phyloP scores from a whole-genome alignment of 169 alveolate genomes.

The Eimeria nieschulzi region DNA sequence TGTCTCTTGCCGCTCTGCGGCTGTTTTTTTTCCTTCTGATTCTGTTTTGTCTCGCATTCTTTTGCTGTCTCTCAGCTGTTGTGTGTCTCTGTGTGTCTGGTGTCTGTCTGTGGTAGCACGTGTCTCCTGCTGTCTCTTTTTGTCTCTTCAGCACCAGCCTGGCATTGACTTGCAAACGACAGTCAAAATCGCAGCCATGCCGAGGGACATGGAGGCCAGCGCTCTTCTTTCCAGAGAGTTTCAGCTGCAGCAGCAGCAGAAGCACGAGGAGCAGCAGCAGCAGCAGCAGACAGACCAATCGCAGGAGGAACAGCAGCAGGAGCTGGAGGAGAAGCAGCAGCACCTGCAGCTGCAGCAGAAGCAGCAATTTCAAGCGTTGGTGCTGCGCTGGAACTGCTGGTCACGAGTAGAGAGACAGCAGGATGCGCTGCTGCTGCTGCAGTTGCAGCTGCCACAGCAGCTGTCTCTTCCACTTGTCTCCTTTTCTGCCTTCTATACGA shows the following conservation, averaged over 20 bases:
- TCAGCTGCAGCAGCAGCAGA: constrained; percentile 43
- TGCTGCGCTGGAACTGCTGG: constrained; percentile 51
- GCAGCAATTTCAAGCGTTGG: constrained; percentile 3
- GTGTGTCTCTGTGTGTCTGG: neutral
- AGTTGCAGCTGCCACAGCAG: constrained; percentile 43
- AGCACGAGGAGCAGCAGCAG: constrained; percentile 33
- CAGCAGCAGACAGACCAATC: neutral
- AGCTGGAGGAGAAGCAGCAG: constrained; percentile 1
- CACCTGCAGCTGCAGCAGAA: constrained; percentile 7
- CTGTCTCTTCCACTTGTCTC: neutral
- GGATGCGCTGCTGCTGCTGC: neutral
- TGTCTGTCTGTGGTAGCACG: neutral
- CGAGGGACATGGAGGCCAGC: constrained; percentile 25
- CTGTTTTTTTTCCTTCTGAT: neutral
- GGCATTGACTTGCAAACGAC: constrained; percentile 36
- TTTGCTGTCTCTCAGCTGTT: neutral
- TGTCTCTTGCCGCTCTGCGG: neutral
- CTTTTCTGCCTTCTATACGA: constrained; percentile 5
- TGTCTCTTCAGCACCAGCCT: neutral
- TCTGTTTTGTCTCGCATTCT: neutral
- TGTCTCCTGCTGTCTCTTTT: neutral
- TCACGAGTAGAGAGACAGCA: neutral
- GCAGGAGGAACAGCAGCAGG: constrained; percentile 23
- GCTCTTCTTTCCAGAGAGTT: constrained; percentile 36
- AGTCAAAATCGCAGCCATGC: constrained; percentile 19